Evolutionary conservation across 768 basidiomycete genomes (phyloP).

Genomic region (Lyophyllum shimeji): DNA sequence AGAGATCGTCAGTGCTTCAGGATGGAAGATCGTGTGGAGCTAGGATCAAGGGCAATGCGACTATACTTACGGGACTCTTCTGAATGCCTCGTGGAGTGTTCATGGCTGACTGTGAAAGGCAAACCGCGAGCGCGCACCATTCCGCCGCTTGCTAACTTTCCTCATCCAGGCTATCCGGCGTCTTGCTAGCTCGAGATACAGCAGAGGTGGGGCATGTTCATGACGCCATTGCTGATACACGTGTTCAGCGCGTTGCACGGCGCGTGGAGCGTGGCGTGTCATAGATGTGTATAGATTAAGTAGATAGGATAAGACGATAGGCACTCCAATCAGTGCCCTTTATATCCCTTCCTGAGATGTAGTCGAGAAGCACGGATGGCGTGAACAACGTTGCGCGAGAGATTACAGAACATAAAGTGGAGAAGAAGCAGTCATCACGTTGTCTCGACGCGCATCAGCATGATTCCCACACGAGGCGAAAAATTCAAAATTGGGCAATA

Average conservation of each 20-base stretch:
- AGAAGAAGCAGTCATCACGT: neutral
- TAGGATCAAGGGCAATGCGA: neutral
- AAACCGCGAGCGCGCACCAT: neutral
- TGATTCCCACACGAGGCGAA: too few species aligned
- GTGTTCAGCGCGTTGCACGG: slow-evolving; percentile 12
- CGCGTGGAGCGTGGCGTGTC: neutral
- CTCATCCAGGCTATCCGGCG: neutral
- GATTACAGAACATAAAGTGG: neutral
- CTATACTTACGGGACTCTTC: neutral
- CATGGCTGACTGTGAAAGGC: slow-evolving; percentile 8
- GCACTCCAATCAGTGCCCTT: neutral
- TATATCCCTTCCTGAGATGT: neutral
- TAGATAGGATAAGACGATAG: neutral
- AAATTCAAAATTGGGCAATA: too few species aligned
- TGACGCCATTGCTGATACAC: slow-evolving; percentile 13
- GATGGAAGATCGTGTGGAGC: neutral
- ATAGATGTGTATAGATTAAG: neutral
- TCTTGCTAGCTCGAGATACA: neutral
- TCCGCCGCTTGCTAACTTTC: neutral
- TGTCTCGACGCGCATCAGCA: neutral
- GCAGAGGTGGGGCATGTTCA: slow-evolving; percentile 1
- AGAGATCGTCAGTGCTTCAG: neutral
- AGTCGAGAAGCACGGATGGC: neutral
- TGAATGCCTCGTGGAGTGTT: slow-evolving; percentile 12
- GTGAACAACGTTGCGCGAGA: neutral